Percentiles rank a stretch among this genome's conserved stretches.
Evolutionary conservation across 1,284 basidiomycete species (phyloP).

Genomic region (Rhodotorula sp.): DNA sequence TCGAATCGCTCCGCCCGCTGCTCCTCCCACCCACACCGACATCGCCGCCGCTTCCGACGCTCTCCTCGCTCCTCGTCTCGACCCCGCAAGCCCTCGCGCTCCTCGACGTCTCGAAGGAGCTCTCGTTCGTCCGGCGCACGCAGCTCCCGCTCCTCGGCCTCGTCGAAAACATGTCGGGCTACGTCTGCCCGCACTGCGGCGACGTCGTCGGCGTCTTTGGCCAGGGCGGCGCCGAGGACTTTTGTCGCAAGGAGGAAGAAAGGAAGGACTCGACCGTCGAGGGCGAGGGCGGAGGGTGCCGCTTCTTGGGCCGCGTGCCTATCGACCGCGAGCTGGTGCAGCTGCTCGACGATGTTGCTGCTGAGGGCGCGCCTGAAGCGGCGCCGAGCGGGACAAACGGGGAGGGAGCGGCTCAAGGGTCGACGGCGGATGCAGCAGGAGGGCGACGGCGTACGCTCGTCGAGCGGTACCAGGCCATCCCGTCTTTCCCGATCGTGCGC

Average conservation of each 20-base stretch:
- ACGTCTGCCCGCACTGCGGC: constrained; percentile 80
- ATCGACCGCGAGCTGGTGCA: constrained; percentile 90
- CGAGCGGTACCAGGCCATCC: constrained; percentile 52
- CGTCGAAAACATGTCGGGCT: constrained; percentile 99
- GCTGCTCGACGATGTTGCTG: constrained; percentile 72
- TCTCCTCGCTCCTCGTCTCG: constrained; percentile 82
- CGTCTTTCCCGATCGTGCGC: constrained; percentile 52
- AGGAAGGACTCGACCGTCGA: constrained; percentile 19
- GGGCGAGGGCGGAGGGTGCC: constrained; percentile 48
- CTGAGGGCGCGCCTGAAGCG: constrained; percentile 6
- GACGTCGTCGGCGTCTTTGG: constrained; percentile 96
- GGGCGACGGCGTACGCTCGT: constrained; percentile 41
- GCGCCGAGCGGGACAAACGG: neutral
- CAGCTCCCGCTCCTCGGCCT: constrained; percentile 86
- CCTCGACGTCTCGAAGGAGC: constrained; percentile 90
- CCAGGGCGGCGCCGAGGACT: constrained; percentile 81
- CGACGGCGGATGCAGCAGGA: neutral
- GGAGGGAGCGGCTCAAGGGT: neutral
- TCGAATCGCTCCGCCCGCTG: constrained; percentile 88
- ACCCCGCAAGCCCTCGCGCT: constrained; percentile 97
- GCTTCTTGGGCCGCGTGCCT: constrained; percentile 85
- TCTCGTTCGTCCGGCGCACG: constrained; percentile 89
- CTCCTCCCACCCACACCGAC: constrained; percentile 27
- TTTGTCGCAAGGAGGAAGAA: constrained; percentile 42
- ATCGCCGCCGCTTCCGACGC: constrained; percentile 40